These are phyloP conservation scores for Microbotryomycetes sp. DNA, from an alignment of 1,284 basidiomycete species.

Conservation along the genomic window DNA sequence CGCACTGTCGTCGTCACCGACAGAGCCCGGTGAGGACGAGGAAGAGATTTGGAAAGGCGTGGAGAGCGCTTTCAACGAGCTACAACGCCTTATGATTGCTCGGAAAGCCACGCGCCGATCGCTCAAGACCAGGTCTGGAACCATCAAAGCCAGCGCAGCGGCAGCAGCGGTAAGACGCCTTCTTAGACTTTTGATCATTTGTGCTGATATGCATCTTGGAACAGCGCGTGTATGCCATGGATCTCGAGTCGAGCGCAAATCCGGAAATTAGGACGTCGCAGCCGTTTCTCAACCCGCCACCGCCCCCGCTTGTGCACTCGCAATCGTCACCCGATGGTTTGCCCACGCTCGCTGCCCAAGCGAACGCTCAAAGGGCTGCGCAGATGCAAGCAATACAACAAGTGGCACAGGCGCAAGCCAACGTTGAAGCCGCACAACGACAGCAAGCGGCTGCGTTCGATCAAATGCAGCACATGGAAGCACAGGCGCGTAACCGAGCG, in stretches of 20 bases:
- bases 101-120: slow-evolving; percentile 11
- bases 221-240: slow-evolving; percentile 13
- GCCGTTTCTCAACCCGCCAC: not conserved
- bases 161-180: not conserved
- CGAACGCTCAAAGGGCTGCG: slow-evolving; percentile 3
- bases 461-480: slow-evolving; percentile 15
- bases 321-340: slow-evolving; percentile 21
- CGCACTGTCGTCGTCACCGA: slow-evolving; percentile 19
- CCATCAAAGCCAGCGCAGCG: not conserved
- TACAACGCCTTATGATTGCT: slow-evolving; percentile 23
- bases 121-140: not conserved
- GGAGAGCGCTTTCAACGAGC: slow-evolving; percentile 27
- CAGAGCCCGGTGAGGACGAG: slow-evolving; percentile 26
- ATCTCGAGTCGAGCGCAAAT: slow-evolving; percentile 21
- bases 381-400: not conserved
- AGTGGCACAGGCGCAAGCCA: slow-evolving; percentile 1
- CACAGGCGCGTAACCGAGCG: slow-evolving; percentile 1
- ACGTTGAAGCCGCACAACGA: not conserved
- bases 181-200: not conserved
- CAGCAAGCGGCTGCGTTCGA: slow-evolving; percentile 11
- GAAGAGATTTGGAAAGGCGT: slow-evolving; percentile 33
- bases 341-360: not conserved
- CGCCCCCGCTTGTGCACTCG: slow-evolving; percentile 20
- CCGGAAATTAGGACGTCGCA: not conserved
- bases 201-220: not conserved